Percentiles rank a stretch among this genome's conserved stretches.
Conservation (phyloP, 192 early-diverging fungal genomes). For the Coemansia sp. region DNA sequence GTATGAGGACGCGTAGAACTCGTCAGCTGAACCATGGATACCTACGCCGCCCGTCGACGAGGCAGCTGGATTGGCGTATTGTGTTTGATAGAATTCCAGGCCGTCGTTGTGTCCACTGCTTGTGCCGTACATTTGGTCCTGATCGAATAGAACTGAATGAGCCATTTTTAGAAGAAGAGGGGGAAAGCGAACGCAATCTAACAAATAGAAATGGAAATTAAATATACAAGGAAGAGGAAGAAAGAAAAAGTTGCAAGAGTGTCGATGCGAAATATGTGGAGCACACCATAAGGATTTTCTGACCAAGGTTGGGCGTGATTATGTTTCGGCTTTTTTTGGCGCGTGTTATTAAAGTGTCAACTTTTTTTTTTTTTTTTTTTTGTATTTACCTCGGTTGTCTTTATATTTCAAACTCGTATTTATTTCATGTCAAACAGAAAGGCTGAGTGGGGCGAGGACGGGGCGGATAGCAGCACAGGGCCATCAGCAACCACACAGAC, state of each 20-base stretch:
- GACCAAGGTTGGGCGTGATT: neutral
- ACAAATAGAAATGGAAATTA: neutral
- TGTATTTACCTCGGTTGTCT: neutral
- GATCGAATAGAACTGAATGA: conserved; percentile 57
- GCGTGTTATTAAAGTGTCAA: neutral
- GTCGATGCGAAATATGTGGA: neutral
- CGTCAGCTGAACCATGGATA: conserved; percentile 44
- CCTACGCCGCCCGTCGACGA: conserved; percentile 20
- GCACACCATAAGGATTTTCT: neutral
- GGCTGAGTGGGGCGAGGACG: conserved; percentile 1
- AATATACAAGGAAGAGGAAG: neutral
- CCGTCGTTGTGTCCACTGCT: conserved; percentile 36
- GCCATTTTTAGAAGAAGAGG: conserved; percentile 26
- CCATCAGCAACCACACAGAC: conserved; percentile 2
- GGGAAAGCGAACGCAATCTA: neutral
- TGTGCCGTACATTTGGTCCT: conserved; percentile 38
- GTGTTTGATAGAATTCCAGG: conserved; percentile 55
- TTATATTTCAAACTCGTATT: neutral
- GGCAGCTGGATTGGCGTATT: conserved; percentile 46
- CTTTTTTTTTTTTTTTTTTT: neutral
- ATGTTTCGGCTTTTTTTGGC: neutral
- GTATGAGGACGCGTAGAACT: conserved; percentile 55
- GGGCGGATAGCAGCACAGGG: neutral
- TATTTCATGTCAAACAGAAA: conserved; percentile 16
- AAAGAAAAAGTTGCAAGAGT: neutral